These are phyloP conservation scores for Alternaria hordeiaustralica DNA, from an alignment of 2,329 filamentous ascomycete genomes.

Conservation along the genomic window DNA sequence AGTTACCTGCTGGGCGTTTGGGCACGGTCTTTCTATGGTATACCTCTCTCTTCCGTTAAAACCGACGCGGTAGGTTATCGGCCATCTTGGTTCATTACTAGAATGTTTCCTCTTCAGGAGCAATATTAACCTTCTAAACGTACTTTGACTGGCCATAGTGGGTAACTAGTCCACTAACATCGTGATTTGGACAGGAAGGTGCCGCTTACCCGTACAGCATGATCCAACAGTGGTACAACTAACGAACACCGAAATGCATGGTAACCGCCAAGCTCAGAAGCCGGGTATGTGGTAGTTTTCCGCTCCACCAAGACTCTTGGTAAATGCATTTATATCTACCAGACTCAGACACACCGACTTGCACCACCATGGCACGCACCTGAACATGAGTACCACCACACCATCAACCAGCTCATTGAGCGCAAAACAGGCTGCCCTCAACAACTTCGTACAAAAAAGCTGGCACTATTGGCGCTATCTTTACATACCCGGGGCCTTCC, in stretches of 20 bases:
- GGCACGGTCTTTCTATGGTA: background rate
- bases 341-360: accelerated
- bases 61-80: background rate
- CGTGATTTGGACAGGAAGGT: background rate
- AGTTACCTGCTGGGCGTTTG: background rate
- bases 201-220: background rate
- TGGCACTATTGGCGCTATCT: background rate
- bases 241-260: background rate
- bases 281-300: background rate
- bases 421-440: background rate
- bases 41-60: background rate
- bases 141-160: background rate
- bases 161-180: background rate
- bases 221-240: background rate
- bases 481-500: background rate
- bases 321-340: background rate
- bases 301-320: background rate
- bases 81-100: background rate
- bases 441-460: background rate
- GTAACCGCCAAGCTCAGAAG: background rate
- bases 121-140: background rate
- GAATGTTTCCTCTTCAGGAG: background rate
- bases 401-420: background rate
- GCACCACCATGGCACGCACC: background rate
- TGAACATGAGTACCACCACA: background rate